Evolutionary conservation across 1,284 basidiomycete species (phyloP).

Genomic region (Microbotryum intermedium): DNA sequence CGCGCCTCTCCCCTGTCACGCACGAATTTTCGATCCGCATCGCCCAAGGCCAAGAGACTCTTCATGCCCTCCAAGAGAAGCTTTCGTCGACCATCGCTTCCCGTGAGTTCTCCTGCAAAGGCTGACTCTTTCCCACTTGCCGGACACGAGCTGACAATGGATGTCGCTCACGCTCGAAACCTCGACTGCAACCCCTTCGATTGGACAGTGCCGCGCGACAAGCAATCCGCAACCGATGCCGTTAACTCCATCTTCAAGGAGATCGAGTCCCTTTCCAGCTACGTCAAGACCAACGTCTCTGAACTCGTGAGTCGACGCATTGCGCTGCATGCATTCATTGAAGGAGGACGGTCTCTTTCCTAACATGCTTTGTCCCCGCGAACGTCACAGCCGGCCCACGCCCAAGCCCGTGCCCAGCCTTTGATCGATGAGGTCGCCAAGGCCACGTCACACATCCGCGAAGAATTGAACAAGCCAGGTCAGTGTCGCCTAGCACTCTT

Average conservation of each 20-base stretch:
- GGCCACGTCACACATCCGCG: slow-evolving; percentile 12
- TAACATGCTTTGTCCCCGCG: background rate
- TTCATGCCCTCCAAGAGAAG: slow-evolving; percentile 19
- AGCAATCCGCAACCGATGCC: slow-evolving; percentile 10
- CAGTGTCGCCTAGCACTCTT: background rate
- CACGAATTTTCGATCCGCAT: slow-evolving; percentile 13
- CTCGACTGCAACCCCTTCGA: too few species aligned
- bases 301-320: slow-evolving; percentile 11
- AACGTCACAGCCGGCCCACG: slow-evolving; percentile 14
- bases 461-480: slow-evolving; percentile 16
- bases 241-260: slow-evolving; percentile 15
- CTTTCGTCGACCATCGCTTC: slow-evolving; percentile 13
- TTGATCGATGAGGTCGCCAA: slow-evolving; percentile 14
- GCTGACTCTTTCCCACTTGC: background rate
- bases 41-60: slow-evolving; percentile 12
- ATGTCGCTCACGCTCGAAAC: background rate
- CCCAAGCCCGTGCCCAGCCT: slow-evolving; percentile 18
- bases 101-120: background rate
- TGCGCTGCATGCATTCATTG: too few species aligned
- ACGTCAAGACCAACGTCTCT: slow-evolving; percentile 12
- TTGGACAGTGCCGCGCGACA: slow-evolving; percentile 20
- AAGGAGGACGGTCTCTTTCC: background rate
- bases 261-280: slow-evolving; percentile 10
- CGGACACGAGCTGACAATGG: background rate
- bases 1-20: slow-evolving; percentile 14